Base-by-base conservation (phyloP, 2,329 filamentous ascomycete genomes). In the Sclerotinia borealis region DNA sequence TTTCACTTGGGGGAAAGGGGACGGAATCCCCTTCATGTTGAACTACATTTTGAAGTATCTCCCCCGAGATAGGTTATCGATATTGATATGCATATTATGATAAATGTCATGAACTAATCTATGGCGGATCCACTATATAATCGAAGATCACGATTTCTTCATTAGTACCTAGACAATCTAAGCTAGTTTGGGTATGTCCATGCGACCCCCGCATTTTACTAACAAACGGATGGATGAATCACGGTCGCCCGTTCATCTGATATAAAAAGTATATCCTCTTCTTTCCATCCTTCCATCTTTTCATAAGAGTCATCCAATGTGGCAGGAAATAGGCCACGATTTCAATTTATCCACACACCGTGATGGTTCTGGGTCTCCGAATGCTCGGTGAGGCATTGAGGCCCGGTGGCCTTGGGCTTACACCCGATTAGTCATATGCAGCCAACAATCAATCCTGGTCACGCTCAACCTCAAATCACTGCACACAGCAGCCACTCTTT, bases 401-500 rank as follows among this genome's bases (percentile, higher is more conserved):
- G 54, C n/a, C n/a, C n/a, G n/a, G n/a, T n/a, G n/a, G n/a, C 39
- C n/a, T 25, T 45, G 54, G 8, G 54, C 54, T 45, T 56, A 56
- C n/a, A 34, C 25, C 25, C 29, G 27, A 36, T 58, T 45, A 58
- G 54, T 58, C 39, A 25, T 27, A 17, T 45, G 52, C 9, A 17
- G 29, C 8, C 41, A 36, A 36, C 39, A 45, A n/a, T n/a, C n/a
- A 22, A 43, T 31, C 37, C 37, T 43, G 27, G 11, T 37, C 37
- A 22, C 22, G 37, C 37, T 43, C 39, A 45, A 58, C 39, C n/a
- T 45, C 29, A 31, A 8, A 47, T 11, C 27, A 45, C 39, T 25
- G 29, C n/a, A 27, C 27, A 34, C 39, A 19, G 29, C 39, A 55
- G 52, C 52, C 39, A 45, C 54, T n/a, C 13, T 45, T 25, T 39